Evolutionary conservation across 31 red algal genomes (phyloP), one percentile per base, ranked within the genome.

Genomic region (Endocladia muricata): DNA sequence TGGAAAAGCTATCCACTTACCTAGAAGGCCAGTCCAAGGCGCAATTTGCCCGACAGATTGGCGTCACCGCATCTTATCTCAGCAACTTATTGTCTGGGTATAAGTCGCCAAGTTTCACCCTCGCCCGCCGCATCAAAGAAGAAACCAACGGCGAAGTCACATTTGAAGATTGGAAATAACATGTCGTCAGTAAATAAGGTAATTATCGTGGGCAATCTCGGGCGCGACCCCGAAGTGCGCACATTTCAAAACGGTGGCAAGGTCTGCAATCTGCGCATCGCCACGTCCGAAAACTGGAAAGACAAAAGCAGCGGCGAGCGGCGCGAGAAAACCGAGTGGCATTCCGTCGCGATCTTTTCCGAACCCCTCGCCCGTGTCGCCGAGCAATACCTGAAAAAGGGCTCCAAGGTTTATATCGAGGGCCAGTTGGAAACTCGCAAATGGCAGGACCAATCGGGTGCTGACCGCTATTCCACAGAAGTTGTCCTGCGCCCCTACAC

Each of bases 281-380:
- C 44, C 44, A 51, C 44, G 44, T 13, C 11, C 44, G 44, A 51
- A 19, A 51, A 19, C 44, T 51, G 44, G 44, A 51, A 51, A 9
- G 44, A 51, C 59, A 63, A 30, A 63, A n/a, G n/a, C n/a, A 9
- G 28, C 8, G 26, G n/a, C 11, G 13, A 30, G 26, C 17, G 26
- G 13, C 59, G 28, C 9, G 59, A 63, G 26, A 11, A 26, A n/a
- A 63, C 59, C 59, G 59, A 63, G 11, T 63, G 59, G 59, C 59
- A 63, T 63, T 11, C 9, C 26, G 28, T 63, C 23, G 59, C 28
- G 15, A 11, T 63, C 28, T 63, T 11, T 11, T 11, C 15, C 8
- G 28, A 63, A 26, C n/a, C n/a, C n/a, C 59, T 26, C 9, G 59
- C 59, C 17, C 15, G 9, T 22, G 13, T 63, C 17, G 9, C 8